Evolutionary conservation across 129 eudicot genomes (phyloP).

Genomic region (Escallonia herrerae): DNA sequence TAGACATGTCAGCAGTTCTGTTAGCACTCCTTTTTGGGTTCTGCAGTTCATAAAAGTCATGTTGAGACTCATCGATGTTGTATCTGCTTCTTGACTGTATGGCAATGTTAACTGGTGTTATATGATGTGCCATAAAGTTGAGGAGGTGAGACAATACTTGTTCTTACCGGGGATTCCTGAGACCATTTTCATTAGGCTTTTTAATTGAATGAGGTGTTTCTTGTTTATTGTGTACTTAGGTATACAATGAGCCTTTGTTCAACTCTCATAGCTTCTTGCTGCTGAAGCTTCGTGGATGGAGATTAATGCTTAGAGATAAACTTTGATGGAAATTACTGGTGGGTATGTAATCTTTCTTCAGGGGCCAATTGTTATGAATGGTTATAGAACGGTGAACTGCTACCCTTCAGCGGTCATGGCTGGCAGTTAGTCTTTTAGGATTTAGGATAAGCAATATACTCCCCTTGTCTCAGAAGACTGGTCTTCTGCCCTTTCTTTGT

Average conservation of each 20-base stretch:
- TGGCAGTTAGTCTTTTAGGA: background rate
- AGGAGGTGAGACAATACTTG: slow-evolving; percentile 12
- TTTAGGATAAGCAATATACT: background rate
- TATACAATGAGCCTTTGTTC: slow-evolving; percentile 17
- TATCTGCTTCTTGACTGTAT: slow-evolving; percentile 16
- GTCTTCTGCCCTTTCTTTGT: too few species aligned
- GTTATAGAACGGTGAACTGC: slow-evolving; percentile 7
- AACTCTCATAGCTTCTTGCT: slow-evolving; percentile 32
- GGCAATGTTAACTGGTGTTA: slow-evolving; percentile 18
- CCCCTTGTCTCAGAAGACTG: background rate
- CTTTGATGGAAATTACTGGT: slow-evolving; percentile 12
- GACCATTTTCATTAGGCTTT: slow-evolving; percentile 19
- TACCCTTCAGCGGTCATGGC: background rate
- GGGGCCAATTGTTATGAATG: background rate
- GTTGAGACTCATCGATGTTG: slow-evolving; percentile 8
- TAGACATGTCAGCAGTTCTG: slow-evolving; percentile 9
- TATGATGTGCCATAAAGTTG: slow-evolving; percentile 23
- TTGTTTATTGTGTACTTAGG: slow-evolving; percentile 21
- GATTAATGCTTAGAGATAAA: slow-evolving; percentile 18
- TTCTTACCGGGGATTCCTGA: slow-evolving; percentile 18
- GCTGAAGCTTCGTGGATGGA: slow-evolving; percentile 26
- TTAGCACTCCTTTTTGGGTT: slow-evolving; percentile 8
- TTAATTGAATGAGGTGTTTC: slow-evolving; percentile 19
- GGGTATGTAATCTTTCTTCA: slow-evolving; percentile 22
- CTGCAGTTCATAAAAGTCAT: slow-evolving; percentile 9